Evolutionary conservation across 2,329 filamentous ascomycete genomes (phyloP), one percentile per base, ranked within the genome.

Genomic region (Exophiala spinifera): DNA sequence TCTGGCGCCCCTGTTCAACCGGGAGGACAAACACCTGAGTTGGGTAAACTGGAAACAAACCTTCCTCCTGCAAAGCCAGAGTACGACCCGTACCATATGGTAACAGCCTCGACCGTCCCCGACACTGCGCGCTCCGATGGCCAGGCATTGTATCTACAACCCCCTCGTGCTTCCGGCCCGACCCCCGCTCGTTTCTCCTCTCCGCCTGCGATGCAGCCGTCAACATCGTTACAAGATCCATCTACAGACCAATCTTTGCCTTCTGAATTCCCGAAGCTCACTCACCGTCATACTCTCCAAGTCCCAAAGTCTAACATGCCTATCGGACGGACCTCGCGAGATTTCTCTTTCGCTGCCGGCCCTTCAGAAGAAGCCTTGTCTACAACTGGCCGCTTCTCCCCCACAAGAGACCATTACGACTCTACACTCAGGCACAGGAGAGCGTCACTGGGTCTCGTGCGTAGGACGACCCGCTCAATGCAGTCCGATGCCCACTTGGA

Each of bases 261-360:
- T 36, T 75, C 82, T 7, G 76, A 78, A 13, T 74, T 77, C 28
- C 72, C 80, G 17, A 80, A 82, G 51, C 74, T 92, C 46, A 87
- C 87, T 69, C 89, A 96, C 57, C 84, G 91, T 61, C 88, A 96
- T 72, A 96, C 90, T 0, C 79, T 96, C 21, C 90, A 96, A 70
- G 89, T 96, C 0, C 91, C 91, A 6, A 88, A 86, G 70, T 70
- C 78, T 14, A 74, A 79, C 17, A 78, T 84, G 13, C 48, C n/a
- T 75, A 80, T 31, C 81, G 89, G 45, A 65, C 67, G 55, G 63
- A 80, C 75, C 49, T 90, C 89, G n/a, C 84, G 82, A 62, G 91
- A 96, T 62, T 80, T 85, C 25, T 71, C 72, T 25, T 68, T 63
- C 37, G 71, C 70, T 34, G 63, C 63, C 31, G 68, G 71, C 25